Conservation (phyloP, 495 filamentous ascomycete genomes). For the Poronia punctata region DNA sequence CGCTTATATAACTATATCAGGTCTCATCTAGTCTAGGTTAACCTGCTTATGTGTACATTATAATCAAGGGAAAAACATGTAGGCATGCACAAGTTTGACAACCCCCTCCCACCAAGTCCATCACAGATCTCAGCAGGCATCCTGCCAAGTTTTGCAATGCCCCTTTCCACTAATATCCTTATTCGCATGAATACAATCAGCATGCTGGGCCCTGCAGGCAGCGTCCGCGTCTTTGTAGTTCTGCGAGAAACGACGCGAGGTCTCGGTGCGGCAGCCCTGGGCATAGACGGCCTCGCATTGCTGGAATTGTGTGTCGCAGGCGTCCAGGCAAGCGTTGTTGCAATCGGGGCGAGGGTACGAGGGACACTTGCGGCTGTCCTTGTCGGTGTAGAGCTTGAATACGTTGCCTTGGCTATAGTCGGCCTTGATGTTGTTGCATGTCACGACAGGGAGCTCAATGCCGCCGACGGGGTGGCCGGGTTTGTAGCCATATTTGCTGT, state of each 20-base stretch:
- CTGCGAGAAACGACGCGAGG: constrained; percentile 15
- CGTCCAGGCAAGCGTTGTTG: constrained; percentile 35
- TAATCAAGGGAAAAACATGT: too few species aligned
- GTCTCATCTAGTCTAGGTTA: too few species aligned
- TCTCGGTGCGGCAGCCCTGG: constrained; percentile 30
- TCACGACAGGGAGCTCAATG: constrained; percentile 40
- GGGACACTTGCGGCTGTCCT: constrained; percentile 29
- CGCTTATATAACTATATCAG: too few species aligned
- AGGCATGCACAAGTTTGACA: too few species aligned
- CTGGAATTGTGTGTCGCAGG: constrained; percentile 43
- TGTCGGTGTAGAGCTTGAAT: constrained; percentile 41
- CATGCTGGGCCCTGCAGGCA: constrained; percentile 36
- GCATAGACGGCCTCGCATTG: constrained; percentile 39
- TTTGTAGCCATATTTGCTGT: constrained; percentile 28
- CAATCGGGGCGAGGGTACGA: constrained; percentile 25
- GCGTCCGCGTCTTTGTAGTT: constrained; percentile 22
- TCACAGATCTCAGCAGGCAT: neutral
- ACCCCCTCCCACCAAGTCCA: too few species aligned
- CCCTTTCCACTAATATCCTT: constrained; percentile 12
- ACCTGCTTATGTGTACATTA: too few species aligned
- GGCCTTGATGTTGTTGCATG: constrained; percentile 40
- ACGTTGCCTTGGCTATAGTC: constrained; percentile 28
- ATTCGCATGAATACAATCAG: constrained; percentile 31
- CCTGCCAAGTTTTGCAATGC: constrained; percentile 9
- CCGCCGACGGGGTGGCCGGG: constrained; percentile 40